Evolutionary conservation across 2,329 filamentous ascomycete species (phyloP).

Genomic region (Neonectria hederae): DNA sequence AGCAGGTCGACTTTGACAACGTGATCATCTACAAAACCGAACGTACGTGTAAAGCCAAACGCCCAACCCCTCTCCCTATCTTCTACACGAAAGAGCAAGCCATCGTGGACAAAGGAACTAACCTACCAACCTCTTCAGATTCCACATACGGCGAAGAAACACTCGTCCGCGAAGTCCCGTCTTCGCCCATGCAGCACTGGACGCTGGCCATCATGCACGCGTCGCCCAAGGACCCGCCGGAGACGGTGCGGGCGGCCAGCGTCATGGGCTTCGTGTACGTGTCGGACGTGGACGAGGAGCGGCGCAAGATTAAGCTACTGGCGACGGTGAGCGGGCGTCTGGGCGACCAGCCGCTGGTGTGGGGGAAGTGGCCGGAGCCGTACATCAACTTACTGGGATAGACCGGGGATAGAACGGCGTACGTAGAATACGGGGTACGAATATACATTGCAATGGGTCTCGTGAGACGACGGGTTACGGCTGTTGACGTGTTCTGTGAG

Average conservation of each 20-base stretch:
- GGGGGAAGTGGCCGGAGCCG: conserved; percentile 88
- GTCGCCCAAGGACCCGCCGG: conserved; percentile 71
- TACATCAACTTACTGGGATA: conserved; percentile 77
- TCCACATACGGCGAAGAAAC: conserved; percentile 48
- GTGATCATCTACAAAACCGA: conserved; percentile 78
- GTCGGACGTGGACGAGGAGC: conserved; percentile 87
- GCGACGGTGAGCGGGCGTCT: conserved; percentile 85
- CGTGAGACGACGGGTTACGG: neutral
- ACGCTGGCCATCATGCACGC: conserved; percentile 88
- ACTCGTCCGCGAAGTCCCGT: conserved; percentile 72
- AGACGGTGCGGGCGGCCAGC: conserved; percentile 79
- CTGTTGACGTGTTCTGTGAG: neutral
- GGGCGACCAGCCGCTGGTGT: conserved; percentile 81
- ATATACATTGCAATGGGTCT: neutral
- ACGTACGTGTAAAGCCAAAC: conserved; percentile 52
- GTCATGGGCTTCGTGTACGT: conserved; percentile 96
- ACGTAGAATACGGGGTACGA: neutral
- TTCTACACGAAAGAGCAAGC: neutral
- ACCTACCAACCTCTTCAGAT: conserved; percentile 35
- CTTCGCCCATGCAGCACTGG: conserved; percentile 78
- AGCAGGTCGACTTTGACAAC: conserved; percentile 80
- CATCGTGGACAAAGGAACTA: conserved; percentile 1
- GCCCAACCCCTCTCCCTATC: neutral
- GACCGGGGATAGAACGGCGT: neutral
- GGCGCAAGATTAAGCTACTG: conserved; percentile 81